These are phyloP conservation scores for Verbascum thapsus DNA, from an alignment of 257 asterid genomes.

Conservation along the genomic window DNA sequence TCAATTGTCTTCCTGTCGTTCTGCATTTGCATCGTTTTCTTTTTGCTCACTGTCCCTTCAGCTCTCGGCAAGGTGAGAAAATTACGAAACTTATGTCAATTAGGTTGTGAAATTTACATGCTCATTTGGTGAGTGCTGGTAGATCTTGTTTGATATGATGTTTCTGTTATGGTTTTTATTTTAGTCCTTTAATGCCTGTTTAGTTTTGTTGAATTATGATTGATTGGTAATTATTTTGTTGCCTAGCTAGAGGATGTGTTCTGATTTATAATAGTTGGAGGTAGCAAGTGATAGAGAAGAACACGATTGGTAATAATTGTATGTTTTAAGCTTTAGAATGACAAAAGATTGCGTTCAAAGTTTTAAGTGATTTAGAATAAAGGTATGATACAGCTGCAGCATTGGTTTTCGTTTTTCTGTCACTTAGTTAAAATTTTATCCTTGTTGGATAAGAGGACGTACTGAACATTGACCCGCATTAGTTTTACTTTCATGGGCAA, in stretches of 20 bases:
- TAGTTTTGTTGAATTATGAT: background rate
- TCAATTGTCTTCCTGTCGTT: slow-evolving; percentile 42
- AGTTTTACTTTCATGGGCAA: background rate
- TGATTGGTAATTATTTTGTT: background rate
- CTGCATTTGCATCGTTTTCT: slow-evolving; percentile 33
- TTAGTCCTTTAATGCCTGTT: slow-evolving; percentile 18
- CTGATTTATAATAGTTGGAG: slow-evolving; percentile 15
- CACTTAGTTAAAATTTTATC: background rate
- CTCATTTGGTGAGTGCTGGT: slow-evolving; percentile 14
- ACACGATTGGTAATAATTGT: background rate
- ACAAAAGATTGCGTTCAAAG: background rate
- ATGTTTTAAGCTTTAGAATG: background rate
- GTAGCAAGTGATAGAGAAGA: background rate
- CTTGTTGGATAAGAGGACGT: background rate
- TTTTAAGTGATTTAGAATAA: background rate
- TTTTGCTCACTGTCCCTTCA: slow-evolving; percentile 41
- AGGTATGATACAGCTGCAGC: background rate
- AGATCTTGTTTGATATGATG: slow-evolving; percentile 25
- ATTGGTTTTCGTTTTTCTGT: too few relatives aligned
- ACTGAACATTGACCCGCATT: slow-evolving; percentile 11
- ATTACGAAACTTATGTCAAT: slow-evolving; percentile 24
- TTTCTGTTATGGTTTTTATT: background rate
- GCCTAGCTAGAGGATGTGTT: background rate
- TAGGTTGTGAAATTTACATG: slow-evolving; percentile 10
- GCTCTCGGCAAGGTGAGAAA: slow-evolving; percentile 55